Evolutionary conservation across 2,329 filamentous ascomycete species (phyloP), one percentile per base, ranked within the genome.

Genomic region (Cercospora janseana): DNA sequence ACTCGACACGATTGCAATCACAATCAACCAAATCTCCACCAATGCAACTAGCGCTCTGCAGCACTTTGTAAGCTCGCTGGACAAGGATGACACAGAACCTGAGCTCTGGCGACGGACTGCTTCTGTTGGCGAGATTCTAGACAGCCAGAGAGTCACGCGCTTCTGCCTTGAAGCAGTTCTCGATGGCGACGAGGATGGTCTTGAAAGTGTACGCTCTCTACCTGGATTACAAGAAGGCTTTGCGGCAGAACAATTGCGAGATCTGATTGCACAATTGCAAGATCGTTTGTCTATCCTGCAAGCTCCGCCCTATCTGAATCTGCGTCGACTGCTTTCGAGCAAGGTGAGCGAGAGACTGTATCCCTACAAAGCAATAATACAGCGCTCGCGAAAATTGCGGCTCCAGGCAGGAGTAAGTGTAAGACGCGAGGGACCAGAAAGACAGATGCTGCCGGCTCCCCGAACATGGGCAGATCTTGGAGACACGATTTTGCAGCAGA

Each of bases 91-190:
- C 53, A 77, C 78, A 4, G 82, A 85, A 60, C 66, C 83, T 29
- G 81, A 85, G 60, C 68, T 85, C 16, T 85, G 82, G 82, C 73
- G 81, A 51, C 78, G 80, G 56, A 75, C 79, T 16, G 77, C 80
- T 15, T 76, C 79, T 13, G 75, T 85, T 2, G 76, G 79, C 8
- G 73, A 75, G 45, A 72, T 81, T 44, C 66, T 84, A 7, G 74
- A 78, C 43, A 83, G 81, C 60, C 75, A 74, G 59, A 75, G 82
- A 10, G 70, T 84, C 28, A 75, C 77, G 12, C 75, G 82, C 21
- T 85, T 78, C 61, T 84, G 82, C 61, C 65, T 85, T 24, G 82
- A 85, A 64, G 79, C 81, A 55, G 79, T 84, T 4, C 66, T 85
- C 28, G 81, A 82, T 51, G 79, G 77, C 38, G 80, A 83, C 54